Base-by-base conservation (phyloP, 1,139 yeast genomes). In the Ogataea hybrid region DNA sequence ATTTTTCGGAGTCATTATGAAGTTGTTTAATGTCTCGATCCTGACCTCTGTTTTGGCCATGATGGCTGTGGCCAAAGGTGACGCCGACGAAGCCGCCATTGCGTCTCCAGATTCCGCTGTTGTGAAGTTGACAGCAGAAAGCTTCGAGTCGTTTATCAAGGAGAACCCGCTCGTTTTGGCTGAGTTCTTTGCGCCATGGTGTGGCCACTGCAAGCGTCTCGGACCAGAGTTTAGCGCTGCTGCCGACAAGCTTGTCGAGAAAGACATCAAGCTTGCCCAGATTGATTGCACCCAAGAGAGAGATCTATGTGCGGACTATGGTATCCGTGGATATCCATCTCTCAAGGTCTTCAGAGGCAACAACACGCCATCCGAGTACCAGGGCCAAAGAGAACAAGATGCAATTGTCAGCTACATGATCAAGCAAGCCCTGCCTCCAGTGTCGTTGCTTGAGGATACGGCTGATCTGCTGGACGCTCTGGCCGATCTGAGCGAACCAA, bases 161-260 rank as follows among this genome's bases (percentile, higher is more conserved):
- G 79, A 75, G 43, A 84, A 89, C 67, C 84, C 90, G 25, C 73
- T 90, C 56, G 95, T 89, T 20, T 73, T 92, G 55, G 92, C 96
- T 29, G 97, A 92, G 71, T 92, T 92, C 71, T 92, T 81, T 65
- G 98, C 98, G 23, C 97, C 98, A 62, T 92, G 98, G 98, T 92
- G 98, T 75, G 98, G 98, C 17, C 96, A 92, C 71, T 92, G 98
- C 75, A 89, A 92, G 75, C 79, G 79, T 47, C 75, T 92, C 54
- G 97, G 92, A 17, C 98, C 98, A 40, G 92, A 92, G 67, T 90
- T 78, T 62, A 77, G 84, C 53, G 67, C 76, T 58, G 98, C 97
- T 41, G 97, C 98, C 42, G 84, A 86, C 51, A 56, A 63, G 20
- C 74, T 92, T 61, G 77, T 76, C 52, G 80, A 74, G 37, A 68